Evolutionary conservation across 768 basidiomycete species (phyloP).

Genomic region (Leccinum variicolor): DNA sequence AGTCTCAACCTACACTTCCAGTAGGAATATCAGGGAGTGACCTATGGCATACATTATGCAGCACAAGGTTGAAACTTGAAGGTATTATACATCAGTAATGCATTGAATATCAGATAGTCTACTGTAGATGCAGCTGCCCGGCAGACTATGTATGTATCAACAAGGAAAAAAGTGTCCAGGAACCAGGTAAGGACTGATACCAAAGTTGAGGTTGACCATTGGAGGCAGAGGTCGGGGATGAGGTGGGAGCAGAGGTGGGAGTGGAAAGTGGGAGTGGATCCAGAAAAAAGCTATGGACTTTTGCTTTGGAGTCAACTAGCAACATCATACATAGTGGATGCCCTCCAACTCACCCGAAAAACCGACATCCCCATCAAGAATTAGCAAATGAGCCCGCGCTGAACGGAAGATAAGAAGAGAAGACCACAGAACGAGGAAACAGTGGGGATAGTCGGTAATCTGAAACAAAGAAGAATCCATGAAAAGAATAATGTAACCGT

Average conservation of each 20-base stretch:
- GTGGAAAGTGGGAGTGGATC: background rate
- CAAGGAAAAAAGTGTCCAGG: too few relatives aligned
- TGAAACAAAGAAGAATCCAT: background rate
- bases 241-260: too few relatives aligned
- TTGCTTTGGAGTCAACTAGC: background rate
- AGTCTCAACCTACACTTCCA: too few relatives aligned
- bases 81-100: too few relatives aligned
- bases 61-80: too few relatives aligned
- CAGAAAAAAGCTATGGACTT: background rate
- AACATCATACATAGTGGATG: too few relatives aligned
- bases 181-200: background rate
- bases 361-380: background rate
- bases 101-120: too few relatives aligned
- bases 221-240: background rate
- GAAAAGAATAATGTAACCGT: background rate
- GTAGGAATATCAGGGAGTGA: too few relatives aligned
- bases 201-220: background rate
- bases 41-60: too few relatives aligned
- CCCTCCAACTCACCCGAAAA: background rate
- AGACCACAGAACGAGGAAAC: background rate
- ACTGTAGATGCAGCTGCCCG: background rate
- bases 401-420: background rate
- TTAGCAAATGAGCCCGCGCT: background rate
- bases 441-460: background rate
- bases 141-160: background rate